Conservation (phyloP, 805 yeast genomes). For the Yamadazyma laniorum region DNA sequence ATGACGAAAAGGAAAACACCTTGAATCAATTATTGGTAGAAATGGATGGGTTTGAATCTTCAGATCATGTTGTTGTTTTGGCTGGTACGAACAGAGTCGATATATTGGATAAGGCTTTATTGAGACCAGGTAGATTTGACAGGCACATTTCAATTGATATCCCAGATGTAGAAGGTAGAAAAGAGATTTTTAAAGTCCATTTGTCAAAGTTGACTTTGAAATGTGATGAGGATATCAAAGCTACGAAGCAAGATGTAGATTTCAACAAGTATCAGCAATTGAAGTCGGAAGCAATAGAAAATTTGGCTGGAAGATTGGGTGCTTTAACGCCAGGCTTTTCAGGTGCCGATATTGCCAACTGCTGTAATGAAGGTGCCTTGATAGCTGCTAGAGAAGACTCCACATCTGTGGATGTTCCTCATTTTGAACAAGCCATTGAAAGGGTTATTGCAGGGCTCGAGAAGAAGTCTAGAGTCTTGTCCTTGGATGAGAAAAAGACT, state of each 20-base stretch:
- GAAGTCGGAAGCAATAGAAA: slow-evolving; percentile 40
- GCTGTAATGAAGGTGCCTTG: slow-evolving; percentile 95
- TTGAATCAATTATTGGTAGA: slow-evolving; percentile 93
- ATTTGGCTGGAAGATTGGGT: slow-evolving; percentile 81
- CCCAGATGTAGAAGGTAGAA: slow-evolving; percentile 94
- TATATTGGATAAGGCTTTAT: slow-evolving; percentile 84
- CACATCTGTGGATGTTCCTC: slow-evolving; percentile 64
- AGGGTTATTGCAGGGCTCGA: slow-evolving; percentile 96
- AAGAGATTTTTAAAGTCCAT: slow-evolving; percentile 88
- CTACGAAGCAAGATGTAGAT: slow-evolving; percentile 24
- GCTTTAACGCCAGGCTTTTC: slow-evolving; percentile 98
- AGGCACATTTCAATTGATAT: slow-evolving; percentile 88
- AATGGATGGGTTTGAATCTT: slow-evolving; percentile 94
- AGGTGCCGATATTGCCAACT: slow-evolving; percentile 98
- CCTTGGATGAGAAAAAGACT: slow-evolving; percentile 80
- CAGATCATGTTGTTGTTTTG: slow-evolving; percentile 92
- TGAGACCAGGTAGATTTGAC: slow-evolving; percentile 98
- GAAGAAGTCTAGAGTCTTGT: slow-evolving; percentile 78
- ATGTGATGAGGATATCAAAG: slow-evolving; percentile 32
- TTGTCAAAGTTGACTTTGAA: slow-evolving; percentile 66
- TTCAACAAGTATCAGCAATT: slow-evolving; percentile 39
- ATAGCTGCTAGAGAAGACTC: slow-evolving; percentile 89
- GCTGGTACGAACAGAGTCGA: slow-evolving; percentile 98
- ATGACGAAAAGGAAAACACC: slow-evolving; percentile 96
- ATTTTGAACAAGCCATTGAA: slow-evolving; percentile 95